Evolutionary conservation across 2,329 filamentous ascomycete species (phyloP), one percentile per base, ranked within the genome.

Genomic region (Aspergillus floridensis): DNA sequence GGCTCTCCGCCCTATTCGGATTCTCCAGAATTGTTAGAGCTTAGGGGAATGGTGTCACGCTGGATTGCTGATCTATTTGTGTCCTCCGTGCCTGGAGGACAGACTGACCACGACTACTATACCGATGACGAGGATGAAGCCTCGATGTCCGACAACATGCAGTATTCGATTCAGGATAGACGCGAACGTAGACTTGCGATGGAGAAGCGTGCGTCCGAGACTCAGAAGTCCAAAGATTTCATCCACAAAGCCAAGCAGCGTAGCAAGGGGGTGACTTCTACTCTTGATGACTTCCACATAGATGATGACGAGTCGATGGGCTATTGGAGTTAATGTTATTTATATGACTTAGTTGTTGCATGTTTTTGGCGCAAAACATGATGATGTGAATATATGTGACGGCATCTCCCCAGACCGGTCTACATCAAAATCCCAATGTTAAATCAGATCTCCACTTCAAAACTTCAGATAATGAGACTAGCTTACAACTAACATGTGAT

Each of bases 31-130:
- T 77, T 96, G 60, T 78, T 93, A 49, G 81, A 88, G 51, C 77
- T 96, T 24, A 82, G 91, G 54, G 92, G 84, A 8, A 91, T 92
- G 83, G 76, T 92, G 5, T 85, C 86, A 0, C 78, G 95, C 16
- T 96, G 91, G 81, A 80, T 91, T 16, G 88, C 83, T 6, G 91
- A 96, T 72, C 76, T 96, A 31, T 68, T 72, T 35, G 56, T 77
- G 7, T 74, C 70, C 3, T 76, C 72, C 5, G 56, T 77, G 12
- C 66, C 65, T 21, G 65, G 68, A 22, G 63, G 59, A 5, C 58
- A 65, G 5, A 58, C 56, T 2, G 52, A 65, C 11, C 14, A 56
- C 16, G 29, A 56, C 16, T n/a, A 51, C 14, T 26, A 51, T 46
- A 19, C 38, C 35, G 47, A 53, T 56, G 54, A 57, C 10, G 49